Evolutionary conservation across 257 asterid genomes (phyloP).

Genomic region (Rhazya stricta): DNA sequence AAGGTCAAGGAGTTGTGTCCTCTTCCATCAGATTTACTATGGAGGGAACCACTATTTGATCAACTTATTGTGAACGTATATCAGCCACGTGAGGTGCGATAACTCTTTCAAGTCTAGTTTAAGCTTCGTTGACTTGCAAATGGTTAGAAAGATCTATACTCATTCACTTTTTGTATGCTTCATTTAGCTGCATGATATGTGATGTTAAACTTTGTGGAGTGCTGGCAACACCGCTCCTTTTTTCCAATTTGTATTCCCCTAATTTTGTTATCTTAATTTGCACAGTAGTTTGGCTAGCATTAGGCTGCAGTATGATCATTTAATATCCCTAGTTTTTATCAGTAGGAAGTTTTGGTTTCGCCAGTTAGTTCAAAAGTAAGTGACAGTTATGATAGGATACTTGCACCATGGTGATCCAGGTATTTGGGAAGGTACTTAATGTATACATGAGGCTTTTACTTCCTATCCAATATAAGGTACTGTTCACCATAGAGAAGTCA

Average conservation of each 20-base stretch:
- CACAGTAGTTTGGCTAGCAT: not conserved
- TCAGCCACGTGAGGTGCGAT: conserved; percentile 91
- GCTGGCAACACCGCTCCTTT: not conserved
- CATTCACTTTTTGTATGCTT: not conserved
- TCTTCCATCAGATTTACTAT: conserved; percentile 50
- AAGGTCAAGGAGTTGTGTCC: conserved; percentile 20
- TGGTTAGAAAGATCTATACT: not conserved
- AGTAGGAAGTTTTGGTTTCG: not conserved
- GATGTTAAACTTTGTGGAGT: not conserved
- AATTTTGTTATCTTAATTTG: not conserved
- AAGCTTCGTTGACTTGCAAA: not conserved
- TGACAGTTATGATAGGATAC: not conserved
- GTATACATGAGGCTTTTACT: not conserved
- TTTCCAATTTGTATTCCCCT: not conserved
- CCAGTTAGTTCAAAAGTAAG: not conserved
- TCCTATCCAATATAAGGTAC: not conserved
- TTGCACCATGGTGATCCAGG: not conserved
- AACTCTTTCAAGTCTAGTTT: not conserved
- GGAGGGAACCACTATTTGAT: conserved; percentile 82
- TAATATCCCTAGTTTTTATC: not conserved
- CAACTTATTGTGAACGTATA: conserved; percentile 79
- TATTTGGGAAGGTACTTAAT: not conserved
- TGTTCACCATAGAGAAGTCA: not conserved
- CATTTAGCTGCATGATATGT: not conserved
- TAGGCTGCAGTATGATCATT: not conserved